These are phyloP conservation scores for Pythium chondricola DNA, from an alignment of 352 stramenopile species.

Conservation along the genomic window DNA sequence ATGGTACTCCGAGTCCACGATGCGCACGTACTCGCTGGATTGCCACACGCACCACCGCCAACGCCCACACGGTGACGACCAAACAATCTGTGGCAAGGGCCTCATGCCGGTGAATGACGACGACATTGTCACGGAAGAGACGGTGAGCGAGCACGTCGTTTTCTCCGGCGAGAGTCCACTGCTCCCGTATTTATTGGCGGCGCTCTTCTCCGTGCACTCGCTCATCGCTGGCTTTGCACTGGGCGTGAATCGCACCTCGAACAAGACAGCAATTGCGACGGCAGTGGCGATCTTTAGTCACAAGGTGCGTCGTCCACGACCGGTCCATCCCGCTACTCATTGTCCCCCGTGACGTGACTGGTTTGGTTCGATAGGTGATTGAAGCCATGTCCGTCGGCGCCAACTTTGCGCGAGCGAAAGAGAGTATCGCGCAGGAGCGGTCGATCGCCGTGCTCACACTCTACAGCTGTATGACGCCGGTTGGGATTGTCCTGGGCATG, in stretches of 20 bases:
- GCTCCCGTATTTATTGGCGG: conserved; percentile 54
- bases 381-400: conserved; percentile 58
- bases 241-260: conserved; percentile 44
- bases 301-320: conserved; percentile 47
- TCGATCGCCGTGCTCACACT: conserved; percentile 48
- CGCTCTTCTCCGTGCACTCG: conserved; percentile 61
- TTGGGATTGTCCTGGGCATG: conserved; percentile 60
- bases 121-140: conserved; percentile 18
- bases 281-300: conserved; percentile 62
- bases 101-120: background rate
- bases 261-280: conserved; percentile 46
- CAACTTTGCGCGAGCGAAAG: conserved; percentile 56
- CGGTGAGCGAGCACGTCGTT: conserved; percentile 53
- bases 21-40: too few species aligned
- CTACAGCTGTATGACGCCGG: conserved; percentile 62
- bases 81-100: too few species aligned
- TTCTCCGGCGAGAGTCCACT: conserved; percentile 53
- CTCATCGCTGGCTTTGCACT: conserved; percentile 61
- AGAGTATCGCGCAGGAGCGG: conserved; percentile 32
- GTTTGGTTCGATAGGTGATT: conserved; percentile 28
- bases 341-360: too few species aligned
- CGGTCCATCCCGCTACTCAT: too few species aligned
- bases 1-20: too few species aligned
- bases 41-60: conserved; percentile 2
- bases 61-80: conserved; percentile 1